phyloP scores from a whole-genome alignment of 176 grass and related monocot species.

The Melocanna baccifera region DNA sequence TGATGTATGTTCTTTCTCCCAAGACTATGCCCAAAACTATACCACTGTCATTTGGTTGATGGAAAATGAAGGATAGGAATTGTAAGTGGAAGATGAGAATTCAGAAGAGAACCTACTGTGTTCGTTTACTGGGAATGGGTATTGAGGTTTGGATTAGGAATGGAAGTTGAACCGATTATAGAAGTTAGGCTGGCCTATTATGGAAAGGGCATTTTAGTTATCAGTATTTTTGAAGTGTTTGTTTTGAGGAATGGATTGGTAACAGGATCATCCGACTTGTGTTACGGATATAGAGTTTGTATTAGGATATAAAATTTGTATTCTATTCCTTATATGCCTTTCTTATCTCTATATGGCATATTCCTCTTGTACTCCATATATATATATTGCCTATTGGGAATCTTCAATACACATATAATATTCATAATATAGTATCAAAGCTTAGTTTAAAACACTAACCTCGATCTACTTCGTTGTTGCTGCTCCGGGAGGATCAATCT shows the following conservation, averaged over 20 bases:
- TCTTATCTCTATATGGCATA: too few species aligned
- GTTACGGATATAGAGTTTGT: too few species aligned
- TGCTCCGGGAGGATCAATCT: too few species aligned
- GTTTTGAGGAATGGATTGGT: not conserved
- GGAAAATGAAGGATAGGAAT: not conserved
- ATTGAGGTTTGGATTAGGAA: not conserved
- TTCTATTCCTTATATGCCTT: too few species aligned
- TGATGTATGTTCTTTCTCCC: not conserved
- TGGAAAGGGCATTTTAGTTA: not conserved
- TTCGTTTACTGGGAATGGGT: not conserved
- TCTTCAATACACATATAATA: too few species aligned
- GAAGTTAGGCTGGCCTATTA: not conserved
- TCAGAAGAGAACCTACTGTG: not conserved
- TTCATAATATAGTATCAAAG: too few species aligned
- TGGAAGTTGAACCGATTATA: not conserved
- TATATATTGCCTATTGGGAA: too few species aligned
- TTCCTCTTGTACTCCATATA: too few species aligned
- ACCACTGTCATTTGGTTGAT: not conserved
- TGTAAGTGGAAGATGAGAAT: not conserved
- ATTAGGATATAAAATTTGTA: too few species aligned
- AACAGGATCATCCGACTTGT: not conserved
- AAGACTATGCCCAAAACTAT: not conserved
- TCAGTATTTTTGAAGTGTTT: not conserved
- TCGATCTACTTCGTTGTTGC: too few species aligned
- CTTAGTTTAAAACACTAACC: too few species aligned